These are phyloP conservation scores for Globisporangium splendens DNA, from an alignment of 352 stramenopile genomes.

Conservation along the genomic window DNA sequence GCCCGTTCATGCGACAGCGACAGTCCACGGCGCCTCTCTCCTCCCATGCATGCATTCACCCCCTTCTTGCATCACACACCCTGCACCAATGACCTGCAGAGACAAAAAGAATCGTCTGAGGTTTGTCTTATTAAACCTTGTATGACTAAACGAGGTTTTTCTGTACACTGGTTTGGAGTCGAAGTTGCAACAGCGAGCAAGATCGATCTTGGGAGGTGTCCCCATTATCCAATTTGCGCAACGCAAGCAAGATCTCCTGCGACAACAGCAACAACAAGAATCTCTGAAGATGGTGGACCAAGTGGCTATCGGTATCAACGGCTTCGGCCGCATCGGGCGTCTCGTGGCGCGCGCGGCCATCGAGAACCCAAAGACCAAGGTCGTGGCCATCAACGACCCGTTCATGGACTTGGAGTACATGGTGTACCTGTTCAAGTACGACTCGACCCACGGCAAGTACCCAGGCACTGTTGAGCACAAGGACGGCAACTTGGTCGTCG, in stretches of 20 bases:
- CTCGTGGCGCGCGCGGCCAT: conserved; percentile 44
- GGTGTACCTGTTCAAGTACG: conserved; percentile 97
- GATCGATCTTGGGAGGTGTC: not conserved
- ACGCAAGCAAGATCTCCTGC: conserved; percentile 13
- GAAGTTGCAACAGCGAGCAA: not conserved
- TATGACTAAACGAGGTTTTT: not conserved
- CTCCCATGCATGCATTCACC: no score
- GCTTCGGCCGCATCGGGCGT: conserved; percentile 54
- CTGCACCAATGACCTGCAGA: no score
- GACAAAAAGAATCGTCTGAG: no score
- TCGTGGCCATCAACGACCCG: conserved; percentile 56
- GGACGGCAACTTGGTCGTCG: conserved; percentile 70
- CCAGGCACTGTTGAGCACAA: conserved; percentile 85
- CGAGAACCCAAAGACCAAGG: conserved; percentile 45
- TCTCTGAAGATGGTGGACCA: conserved; percentile 26
- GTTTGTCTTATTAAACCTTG: not conserved
- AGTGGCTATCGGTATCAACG: conserved; percentile 50
- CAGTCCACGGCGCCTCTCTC: no score
- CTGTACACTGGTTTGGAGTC: not conserved
- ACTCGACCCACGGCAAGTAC: conserved; percentile 93
- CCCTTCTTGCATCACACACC: no score
- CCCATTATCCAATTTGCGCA: conserved; percentile 36
- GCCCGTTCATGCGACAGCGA: no score
- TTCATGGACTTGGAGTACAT: conserved; percentile 64
- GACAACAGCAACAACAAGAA: not conserved